A percentile compares a stretch with the other conserved stretches of the same genome.
Conservation (phyloP, 2,329 filamentous ascomycete genomes). For the Apiospora marii region DNA sequence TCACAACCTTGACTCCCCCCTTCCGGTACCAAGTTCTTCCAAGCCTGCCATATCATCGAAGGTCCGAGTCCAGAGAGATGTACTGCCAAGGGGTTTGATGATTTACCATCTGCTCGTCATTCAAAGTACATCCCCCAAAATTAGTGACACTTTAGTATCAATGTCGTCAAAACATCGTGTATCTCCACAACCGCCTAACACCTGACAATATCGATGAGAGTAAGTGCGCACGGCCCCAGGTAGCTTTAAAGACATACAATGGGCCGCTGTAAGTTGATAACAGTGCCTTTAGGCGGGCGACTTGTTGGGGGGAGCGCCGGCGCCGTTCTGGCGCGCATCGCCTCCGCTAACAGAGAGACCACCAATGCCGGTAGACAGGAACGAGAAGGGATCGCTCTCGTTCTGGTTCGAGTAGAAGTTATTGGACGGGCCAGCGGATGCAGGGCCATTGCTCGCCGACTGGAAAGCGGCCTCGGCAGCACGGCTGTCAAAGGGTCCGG, state of each 20-base stretch:
- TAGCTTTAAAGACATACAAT: slow-evolving; percentile 28
- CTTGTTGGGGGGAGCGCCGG: slow-evolving; percentile 63
- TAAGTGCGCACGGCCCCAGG: slow-evolving; percentile 12
- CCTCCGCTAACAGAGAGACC: slow-evolving; percentile 74
- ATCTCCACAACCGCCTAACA: slow-evolving; percentile 16
- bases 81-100: slow-evolving; percentile 52
- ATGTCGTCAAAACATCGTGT: slow-evolving; percentile 28
- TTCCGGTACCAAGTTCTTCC: slow-evolving; percentile 52
- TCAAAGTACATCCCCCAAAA: slow-evolving; percentile 48
- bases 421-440: slow-evolving; percentile 78
- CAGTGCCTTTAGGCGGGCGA: slow-evolving; percentile 59
- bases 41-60: slow-evolving; percentile 49
- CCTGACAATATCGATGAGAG: slow-evolving; percentile 15
- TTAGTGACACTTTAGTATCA: slow-evolving; percentile 34
- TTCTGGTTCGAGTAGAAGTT: slow-evolving; percentile 73
- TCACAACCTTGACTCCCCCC: slow-evolving; percentile 42
- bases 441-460: slow-evolving; percentile 82
- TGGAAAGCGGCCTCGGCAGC: slow-evolving; percentile 95
- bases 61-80: slow-evolving; percentile 52
- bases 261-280: slow-evolving; percentile 26
- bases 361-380: slow-evolving; percentile 77
- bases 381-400: slow-evolving; percentile 81
- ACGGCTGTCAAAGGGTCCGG: slow-evolving; percentile 89
- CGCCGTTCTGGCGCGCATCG: slow-evolving; percentile 70
- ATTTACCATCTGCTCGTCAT: slow-evolving; percentile 51